These are phyloP conservation scores for Wallemia mellicola DNA, from an alignment of 1,284 basidiomycete genomes.

Conservation along the genomic window DNA sequence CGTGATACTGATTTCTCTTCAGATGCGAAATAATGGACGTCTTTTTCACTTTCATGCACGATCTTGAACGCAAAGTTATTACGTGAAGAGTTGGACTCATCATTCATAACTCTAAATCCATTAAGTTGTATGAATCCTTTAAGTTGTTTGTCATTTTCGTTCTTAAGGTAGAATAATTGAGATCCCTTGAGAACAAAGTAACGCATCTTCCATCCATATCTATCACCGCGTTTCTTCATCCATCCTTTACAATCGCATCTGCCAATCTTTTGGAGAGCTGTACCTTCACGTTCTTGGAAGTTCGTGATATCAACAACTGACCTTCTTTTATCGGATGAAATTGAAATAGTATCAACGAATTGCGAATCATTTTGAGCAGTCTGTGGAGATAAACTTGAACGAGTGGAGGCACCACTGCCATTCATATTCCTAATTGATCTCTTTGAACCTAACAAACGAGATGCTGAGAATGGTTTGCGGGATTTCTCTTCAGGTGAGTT, in stretches of 20 bases:
- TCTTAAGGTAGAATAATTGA: conserved; percentile 58
- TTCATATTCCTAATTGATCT: conserved; percentile 2
- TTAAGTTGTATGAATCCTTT: conserved; percentile 80
- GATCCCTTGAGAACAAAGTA: conserved; percentile 85
- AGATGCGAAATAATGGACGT: conserved; percentile 60
- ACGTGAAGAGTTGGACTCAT: conserved; percentile 72
- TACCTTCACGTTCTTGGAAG: conserved; percentile 5
- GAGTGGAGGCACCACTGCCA: neutral
- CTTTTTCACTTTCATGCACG: conserved; percentile 55
- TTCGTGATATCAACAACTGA: neutral
- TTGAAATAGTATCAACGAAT: neutral
- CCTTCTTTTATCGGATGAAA: neutral
- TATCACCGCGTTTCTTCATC: conserved; percentile 84
- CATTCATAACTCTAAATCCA: conserved; percentile 77
- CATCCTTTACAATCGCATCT: conserved; percentile 62
- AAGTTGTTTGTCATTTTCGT: conserved; percentile 52
- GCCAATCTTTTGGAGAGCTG: conserved; percentile 59
- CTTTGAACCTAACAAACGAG: conserved; percentile 6
- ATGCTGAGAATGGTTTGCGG: conserved; percentile 4
- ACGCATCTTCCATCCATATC: conserved; percentile 72
- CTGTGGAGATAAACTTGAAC: neutral
- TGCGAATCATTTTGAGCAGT: neutral
- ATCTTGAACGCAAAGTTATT: conserved; percentile 72
- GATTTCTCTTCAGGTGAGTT: conserved; percentile 1
- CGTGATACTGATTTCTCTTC: conserved; percentile 56